A percentile compares a stretch with the other conserved stretches of the same genome.
Evolutionary conservation across 495 filamentous ascomycete genomes (phyloP).

Genomic region (Mycothermus thermophilus): DNA sequence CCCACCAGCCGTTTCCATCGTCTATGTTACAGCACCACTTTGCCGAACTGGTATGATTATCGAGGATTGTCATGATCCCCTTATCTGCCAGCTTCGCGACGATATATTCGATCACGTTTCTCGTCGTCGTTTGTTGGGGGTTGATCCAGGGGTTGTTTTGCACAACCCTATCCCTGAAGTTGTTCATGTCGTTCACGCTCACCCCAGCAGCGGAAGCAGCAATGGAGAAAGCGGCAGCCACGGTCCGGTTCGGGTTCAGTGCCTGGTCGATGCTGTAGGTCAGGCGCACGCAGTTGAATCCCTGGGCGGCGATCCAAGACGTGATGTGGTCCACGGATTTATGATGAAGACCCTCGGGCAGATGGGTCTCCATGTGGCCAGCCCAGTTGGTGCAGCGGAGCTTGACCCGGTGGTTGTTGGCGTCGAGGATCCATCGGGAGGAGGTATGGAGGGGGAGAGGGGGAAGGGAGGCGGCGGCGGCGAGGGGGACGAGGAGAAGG

Average conservation of each 20-base stretch:
- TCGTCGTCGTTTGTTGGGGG: slow-evolving; percentile 17
- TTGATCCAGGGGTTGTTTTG: slow-evolving; percentile 28
- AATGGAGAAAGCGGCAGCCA: slow-evolving; percentile 27
- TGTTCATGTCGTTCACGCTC: slow-evolving; percentile 15
- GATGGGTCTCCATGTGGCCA: slow-evolving; percentile 34
- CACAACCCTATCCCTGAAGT: slow-evolving; percentile 22
- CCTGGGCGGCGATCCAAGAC: slow-evolving; percentile 27
- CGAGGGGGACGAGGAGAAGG: slow-evolving; percentile 10
- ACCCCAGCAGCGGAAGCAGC: slow-evolving; percentile 25
- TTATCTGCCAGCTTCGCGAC: slow-evolving; percentile 27
- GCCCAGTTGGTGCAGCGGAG: slow-evolving; percentile 40
- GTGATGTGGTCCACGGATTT: slow-evolving; percentile 29
- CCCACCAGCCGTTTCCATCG: slow-evolving; percentile 44
- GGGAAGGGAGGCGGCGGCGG: slow-evolving; percentile 2
- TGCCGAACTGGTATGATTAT: slow-evolving; percentile 38
- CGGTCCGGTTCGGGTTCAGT: slow-evolving; percentile 21
- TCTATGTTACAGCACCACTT: slow-evolving; percentile 36
- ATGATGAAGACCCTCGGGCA: slow-evolving; percentile 38
- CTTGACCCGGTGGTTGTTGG: slow-evolving; percentile 32
- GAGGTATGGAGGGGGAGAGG: slow-evolving; percentile 31
- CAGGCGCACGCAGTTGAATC: slow-evolving; percentile 42
- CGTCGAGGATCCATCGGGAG: slow-evolving; percentile 37
- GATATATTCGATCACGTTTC: slow-evolving; percentile 26
- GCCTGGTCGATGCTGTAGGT: slow-evolving; percentile 41
- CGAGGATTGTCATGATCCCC: slow-evolving; percentile 33